These are phyloP conservation scores for Eruca vesicaria DNA, from an alignment of 441 rosid genomes.

Conservation along the genomic window DNA sequence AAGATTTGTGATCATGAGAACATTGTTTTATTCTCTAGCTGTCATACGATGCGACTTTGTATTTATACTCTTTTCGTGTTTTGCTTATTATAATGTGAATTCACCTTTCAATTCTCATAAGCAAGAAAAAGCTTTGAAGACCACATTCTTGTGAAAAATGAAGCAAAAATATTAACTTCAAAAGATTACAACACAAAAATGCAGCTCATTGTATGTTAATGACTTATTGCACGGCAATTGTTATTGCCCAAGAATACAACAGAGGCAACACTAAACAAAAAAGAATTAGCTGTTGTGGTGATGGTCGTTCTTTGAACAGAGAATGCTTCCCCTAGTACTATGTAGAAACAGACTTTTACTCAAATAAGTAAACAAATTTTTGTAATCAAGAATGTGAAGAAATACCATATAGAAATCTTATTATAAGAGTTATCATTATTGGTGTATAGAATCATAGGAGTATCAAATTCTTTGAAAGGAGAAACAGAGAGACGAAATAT, in stretches of 20 bases:
- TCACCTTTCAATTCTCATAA: neutral
- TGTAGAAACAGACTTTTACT: too few relatives aligned
- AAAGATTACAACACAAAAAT: neutral
- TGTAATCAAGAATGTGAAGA: neutral
- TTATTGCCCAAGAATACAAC: neutral
- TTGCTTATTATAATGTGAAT: neutral
- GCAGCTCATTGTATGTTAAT: neutral
- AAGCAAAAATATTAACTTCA: neutral
- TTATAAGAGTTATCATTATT: neutral
- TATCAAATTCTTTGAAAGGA: neutral
- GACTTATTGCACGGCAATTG: neutral
- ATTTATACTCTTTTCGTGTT: neutral
- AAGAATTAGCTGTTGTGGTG: neutral
- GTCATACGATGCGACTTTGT: constrained; percentile 4
- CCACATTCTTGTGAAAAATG: neutral
- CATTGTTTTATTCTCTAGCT: neutral
- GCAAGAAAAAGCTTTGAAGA: neutral
- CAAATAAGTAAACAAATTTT: too few relatives aligned
- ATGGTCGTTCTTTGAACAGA: too few relatives aligned
- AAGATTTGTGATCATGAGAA: constrained; percentile 19
- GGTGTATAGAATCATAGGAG: neutral
- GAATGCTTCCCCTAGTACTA: too few relatives aligned
- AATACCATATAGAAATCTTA: constrained; percentile 4
- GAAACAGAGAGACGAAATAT: constrained; percentile 8
- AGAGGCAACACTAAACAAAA: neutral